Base-by-base conservation (phyloP, 352 stramenopile species). In the Plasmopara viticola region DNA sequence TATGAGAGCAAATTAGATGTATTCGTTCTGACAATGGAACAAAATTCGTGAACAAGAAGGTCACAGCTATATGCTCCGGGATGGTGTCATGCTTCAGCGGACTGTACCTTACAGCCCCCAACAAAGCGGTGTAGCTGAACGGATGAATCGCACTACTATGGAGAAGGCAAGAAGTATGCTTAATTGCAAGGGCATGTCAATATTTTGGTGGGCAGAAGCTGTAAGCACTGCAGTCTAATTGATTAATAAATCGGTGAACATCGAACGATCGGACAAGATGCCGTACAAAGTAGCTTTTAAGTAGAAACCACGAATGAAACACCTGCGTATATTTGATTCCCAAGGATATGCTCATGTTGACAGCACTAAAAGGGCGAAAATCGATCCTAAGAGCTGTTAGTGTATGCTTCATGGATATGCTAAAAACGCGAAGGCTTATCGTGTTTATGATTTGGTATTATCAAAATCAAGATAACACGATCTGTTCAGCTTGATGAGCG, bases 371-470 rank as follows among this genome's bases (percentile, higher is more conserved):
- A 42, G 37, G 37, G 9, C 37, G 37, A 42, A 42, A 4, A 1
- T 35, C 31, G 31, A 12, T 4, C 31, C 2, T 35, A 35, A 35
- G 31, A 12, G 1, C 1, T 42, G 5, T 18, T 4, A 18, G 6
- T 42, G 37, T 42, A 42, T 42, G 37, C 15, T 42, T 18, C 13
- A 2, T 18, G 37, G 37, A 18, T 42, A 42, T 5, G 37, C 13
- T 42, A 13, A 42, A 18, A 42, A 42, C 18, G n/a, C 0, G 67
- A 65, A 13, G 12, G 53, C 44, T 0, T 70, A 64, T 30, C 37
- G 46, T 29, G 48, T 57, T 0, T 50, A 47, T 29, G 45, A 63
- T 40, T 33, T 63, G 13, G 53, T 57, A 4, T 42, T 47, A 4
- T 34, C 25, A 43, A 57, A 17, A 39, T 66, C 14, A 44, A 47